Evolutionary conservation across 1,284 basidiomycete species (phyloP).

Genomic region (Ganoderma boninense): DNA sequence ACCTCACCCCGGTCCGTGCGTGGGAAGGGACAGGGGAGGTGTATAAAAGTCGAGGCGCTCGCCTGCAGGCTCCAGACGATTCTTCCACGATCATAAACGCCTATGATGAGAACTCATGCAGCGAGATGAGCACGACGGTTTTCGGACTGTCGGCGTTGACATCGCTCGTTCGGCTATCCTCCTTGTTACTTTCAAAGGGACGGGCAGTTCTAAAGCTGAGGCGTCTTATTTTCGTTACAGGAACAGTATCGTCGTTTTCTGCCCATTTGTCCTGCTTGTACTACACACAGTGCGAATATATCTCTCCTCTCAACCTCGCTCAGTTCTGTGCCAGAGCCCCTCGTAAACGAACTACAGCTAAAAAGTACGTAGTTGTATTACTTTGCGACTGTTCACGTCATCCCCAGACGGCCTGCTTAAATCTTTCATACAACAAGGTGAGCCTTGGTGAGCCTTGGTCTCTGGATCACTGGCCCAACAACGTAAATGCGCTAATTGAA

Average conservation of each 20-base stretch:
- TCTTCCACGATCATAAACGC: slow-evolving; percentile 62
- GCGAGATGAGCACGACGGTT: slow-evolving; percentile 54
- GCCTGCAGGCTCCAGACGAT: slow-evolving; percentile 41
- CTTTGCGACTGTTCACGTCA: neutral
- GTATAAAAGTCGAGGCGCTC: slow-evolving; percentile 10
- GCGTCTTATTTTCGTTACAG: slow-evolving; percentile 39
- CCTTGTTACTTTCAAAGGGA: slow-evolving; percentile 59
- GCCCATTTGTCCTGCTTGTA: neutral
- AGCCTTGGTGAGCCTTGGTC: neutral
- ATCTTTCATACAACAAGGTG: neutral
- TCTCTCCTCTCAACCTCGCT: neutral
- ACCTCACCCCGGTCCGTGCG: slow-evolving; percentile 28
- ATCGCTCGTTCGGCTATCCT: slow-evolving; percentile 60
- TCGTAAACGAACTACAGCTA: neutral
- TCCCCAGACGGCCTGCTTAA: neutral
- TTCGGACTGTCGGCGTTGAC: slow-evolving; percentile 52
- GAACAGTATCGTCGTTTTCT: neutral
- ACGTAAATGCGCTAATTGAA: neutral
- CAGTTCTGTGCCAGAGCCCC: neutral
- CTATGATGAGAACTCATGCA: slow-evolving; percentile 53
- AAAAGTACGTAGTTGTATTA: neutral
- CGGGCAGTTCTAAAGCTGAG: slow-evolving; percentile 54
- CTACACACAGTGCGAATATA: neutral
- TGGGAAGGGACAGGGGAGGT: neutral
- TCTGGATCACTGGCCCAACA: neutral